Evolutionary conservation across 2,329 filamentous ascomycete genomes (phyloP).

Genomic region (Curvularia sp.): DNA sequence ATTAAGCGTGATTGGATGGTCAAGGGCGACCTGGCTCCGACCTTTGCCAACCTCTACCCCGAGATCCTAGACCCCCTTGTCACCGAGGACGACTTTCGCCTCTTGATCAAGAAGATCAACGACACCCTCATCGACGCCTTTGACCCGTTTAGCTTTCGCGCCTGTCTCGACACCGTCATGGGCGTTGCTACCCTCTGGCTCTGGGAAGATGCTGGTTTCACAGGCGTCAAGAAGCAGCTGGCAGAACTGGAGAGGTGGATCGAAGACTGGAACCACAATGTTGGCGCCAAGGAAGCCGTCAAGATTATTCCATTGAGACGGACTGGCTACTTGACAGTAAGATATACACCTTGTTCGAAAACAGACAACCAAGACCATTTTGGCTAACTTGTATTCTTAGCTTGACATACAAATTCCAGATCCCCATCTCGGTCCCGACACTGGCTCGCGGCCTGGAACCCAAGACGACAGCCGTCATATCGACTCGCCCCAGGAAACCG

Average conservation of each 20-base stretch:
- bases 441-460: slow-evolving; percentile 36
- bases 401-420: slow-evolving; percentile 83
- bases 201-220: slow-evolving; percentile 88
- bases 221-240: slow-evolving; percentile 75
- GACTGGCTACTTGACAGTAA: slow-evolving; percentile 86
- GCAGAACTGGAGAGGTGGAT: slow-evolving; percentile 79
- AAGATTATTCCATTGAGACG: slow-evolving; percentile 78
- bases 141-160: slow-evolving; percentile 76
- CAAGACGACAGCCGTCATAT: slow-evolving; percentile 32
- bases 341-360: slow-evolving; percentile 35
- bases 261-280: slow-evolving; percentile 81
- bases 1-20: slow-evolving; percentile 91
- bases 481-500: slow-evolving; percentile 21
- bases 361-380: background rate
- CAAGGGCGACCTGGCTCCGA: slow-evolving; percentile 86
- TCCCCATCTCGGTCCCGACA: slow-evolving; percentile 66
- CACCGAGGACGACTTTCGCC: slow-evolving; percentile 84
- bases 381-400: slow-evolving; percentile 49
- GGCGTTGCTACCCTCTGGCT: slow-evolving; percentile 89
- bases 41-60: slow-evolving; percentile 93
- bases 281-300: slow-evolving; percentile 66
- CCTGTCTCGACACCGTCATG: slow-evolving; percentile 79
- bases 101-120: slow-evolving; percentile 83
- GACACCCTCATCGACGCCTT: slow-evolving; percentile 77
- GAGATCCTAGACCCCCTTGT: slow-evolving; percentile 91